These are phyloP conservation scores for Naganishia albida DNA, from an alignment of 1,284 basidiomycete genomes.

Conservation along the genomic window DNA sequence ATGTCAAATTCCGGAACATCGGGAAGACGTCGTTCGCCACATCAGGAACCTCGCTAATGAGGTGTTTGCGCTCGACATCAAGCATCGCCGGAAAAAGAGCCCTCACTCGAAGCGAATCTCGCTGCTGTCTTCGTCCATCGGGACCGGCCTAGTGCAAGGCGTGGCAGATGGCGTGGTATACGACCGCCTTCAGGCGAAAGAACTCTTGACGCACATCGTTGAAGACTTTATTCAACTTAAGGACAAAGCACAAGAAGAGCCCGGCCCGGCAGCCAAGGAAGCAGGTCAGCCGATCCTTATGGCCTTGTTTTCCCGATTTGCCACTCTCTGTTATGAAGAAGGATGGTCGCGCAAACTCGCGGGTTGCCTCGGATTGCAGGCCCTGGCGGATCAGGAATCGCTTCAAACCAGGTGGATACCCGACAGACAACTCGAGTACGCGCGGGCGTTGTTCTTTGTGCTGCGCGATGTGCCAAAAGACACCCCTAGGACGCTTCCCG, in stretches of 20 bases:
- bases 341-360: slow-evolving; percentile 84
- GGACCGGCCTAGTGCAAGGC: slow-evolving; percentile 72
- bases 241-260: slow-evolving; percentile 54
- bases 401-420: slow-evolving; percentile 78
- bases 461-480: slow-evolving; percentile 95
- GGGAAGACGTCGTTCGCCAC: slow-evolving; percentile 68
- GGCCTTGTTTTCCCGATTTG: slow-evolving; percentile 76
- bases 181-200: slow-evolving; percentile 60
- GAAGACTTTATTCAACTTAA: slow-evolving; percentile 65
- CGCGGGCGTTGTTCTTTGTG: slow-evolving; percentile 87
- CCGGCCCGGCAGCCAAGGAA: slow-evolving; percentile 50
- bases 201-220: slow-evolving; percentile 65
- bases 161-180: slow-evolving; percentile 66
- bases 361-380: slow-evolving; percentile 77
- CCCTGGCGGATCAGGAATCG: slow-evolving; percentile 70
- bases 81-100: slow-evolving; percentile 25
- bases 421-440: slow-evolving; percentile 87
- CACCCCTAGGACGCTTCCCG: slow-evolving; percentile 76
- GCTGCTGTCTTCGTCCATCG: slow-evolving; percentile 66
- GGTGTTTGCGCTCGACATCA: slow-evolving; percentile 59
- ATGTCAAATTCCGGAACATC: slow-evolving; percentile 68
- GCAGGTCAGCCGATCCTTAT: slow-evolving; percentile 60
- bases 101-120: slow-evolving; percentile 47
- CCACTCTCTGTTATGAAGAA: slow-evolving; percentile 81
- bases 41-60: slow-evolving; percentile 58